These are phyloP conservation scores for Flueggea neowawraea DNA, from an alignment of 441 rosid species.

Conservation along the genomic window DNA sequence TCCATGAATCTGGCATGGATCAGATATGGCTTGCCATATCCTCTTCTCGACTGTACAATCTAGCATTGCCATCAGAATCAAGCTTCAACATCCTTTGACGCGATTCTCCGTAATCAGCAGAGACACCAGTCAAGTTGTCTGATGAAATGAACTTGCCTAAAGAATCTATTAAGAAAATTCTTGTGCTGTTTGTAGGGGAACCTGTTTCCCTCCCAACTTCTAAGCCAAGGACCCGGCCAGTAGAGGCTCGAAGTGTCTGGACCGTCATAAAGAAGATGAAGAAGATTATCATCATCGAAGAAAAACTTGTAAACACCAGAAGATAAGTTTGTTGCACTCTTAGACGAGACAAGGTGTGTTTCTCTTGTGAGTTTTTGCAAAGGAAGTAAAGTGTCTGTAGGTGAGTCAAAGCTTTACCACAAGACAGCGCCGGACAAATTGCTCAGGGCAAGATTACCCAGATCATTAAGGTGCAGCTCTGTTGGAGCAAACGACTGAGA, in stretches of 20 bases:
- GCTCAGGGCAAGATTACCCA: constrained; percentile 16
- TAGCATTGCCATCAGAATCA: constrained; percentile 22
- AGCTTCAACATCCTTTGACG: constrained; percentile 13
- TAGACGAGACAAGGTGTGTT: constrained; percentile 13
- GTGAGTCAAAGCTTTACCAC: constrained; percentile 26
- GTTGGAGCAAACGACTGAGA: neutral
- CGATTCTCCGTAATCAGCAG: constrained; percentile 7
- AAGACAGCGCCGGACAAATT: neutral
- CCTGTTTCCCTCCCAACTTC: constrained; percentile 5
- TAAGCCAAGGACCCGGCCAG: constrained; percentile 17
- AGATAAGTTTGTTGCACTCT: constrained; percentile 9
- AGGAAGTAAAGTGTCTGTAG: constrained; percentile 24
- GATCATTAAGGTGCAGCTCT: constrained; percentile 10
- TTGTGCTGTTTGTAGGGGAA: constrained; percentile 15
- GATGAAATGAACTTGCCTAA: constrained; percentile 14
- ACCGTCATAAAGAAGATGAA: constrained; percentile 17
- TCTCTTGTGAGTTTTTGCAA: constrained; percentile 11
- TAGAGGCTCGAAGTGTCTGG: constrained; percentile 17
- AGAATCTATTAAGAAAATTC: constrained; percentile 9
- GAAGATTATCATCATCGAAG: constrained; percentile 14
- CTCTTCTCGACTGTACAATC: constrained; percentile 16
- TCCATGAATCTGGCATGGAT: constrained; percentile 18
- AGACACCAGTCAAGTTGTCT: constrained; percentile 1
- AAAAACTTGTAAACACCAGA: constrained; percentile 9
- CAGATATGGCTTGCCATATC: constrained; percentile 15